Evolutionary conservation across 768 basidiomycete species (phyloP), one percentile per base, ranked within the genome.

Genomic region (Phanerodontia chrysosporium): DNA sequence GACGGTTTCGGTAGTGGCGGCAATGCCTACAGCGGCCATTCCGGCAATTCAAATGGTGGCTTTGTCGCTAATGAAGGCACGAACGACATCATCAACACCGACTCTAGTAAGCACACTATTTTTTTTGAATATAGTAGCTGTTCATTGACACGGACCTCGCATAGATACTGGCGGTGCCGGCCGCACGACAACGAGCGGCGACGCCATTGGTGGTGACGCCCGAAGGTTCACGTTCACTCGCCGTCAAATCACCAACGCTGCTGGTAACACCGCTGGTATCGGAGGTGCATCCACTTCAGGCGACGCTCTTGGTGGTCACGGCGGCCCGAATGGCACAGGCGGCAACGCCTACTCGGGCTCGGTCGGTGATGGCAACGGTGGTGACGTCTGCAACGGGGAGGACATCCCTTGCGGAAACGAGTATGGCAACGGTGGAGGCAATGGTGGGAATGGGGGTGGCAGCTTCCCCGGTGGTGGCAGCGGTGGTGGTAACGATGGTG

Each of bases 261-360:
- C 39, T 25, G 62, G 59, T 25, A 57, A 61, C 49, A 24, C 32
- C 16, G 62, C 55, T 35, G 62, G 62, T 55, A n/a, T 16, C 30
- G 62, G 51, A 14, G 62, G 62, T 42, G 51, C 27, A 18, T 60
- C 59, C 30, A 61, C 55, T 2, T 60, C 59, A 42, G 62, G 62
- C 42, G 36, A 45, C 27, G 62, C 62, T 2, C n/a, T 52, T 18
- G 62, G 62, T 53, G 62, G 59, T 8, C 53, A 52, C 51, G 62
- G 62, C 14, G 57, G 59, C 1, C 27, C 35, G 16, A 60, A 46
- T 28, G 59, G 62, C 7, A 25, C 18, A 14, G 62, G 62, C 25
- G 62, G 62, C 36, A 61, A 61, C 29, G 62, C 59, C 9, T 63
- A 60, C 49, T 39, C 59, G 14, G 62, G 62, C 24, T 28, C 59